These are phyloP conservation scores for Eucalyptus fibrosa DNA, from an alignment of 345 rosid species.

Conservation along the genomic window DNA sequence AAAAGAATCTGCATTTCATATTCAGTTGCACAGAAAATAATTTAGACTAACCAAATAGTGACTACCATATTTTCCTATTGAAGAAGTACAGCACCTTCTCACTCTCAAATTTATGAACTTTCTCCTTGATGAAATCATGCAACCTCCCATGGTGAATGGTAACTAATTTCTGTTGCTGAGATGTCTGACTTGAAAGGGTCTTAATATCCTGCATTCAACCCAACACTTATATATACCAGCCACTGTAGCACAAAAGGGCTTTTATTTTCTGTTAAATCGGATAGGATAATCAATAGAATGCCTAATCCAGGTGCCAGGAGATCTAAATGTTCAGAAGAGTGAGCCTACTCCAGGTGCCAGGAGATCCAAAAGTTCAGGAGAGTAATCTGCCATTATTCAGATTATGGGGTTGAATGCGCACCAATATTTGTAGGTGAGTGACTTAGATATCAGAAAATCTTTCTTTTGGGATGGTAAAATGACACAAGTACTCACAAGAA, in stretches of 20 bases:
- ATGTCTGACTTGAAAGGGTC: conserved; percentile 21
- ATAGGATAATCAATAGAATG: neutral
- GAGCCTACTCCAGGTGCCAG: neutral
- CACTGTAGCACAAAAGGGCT: neutral
- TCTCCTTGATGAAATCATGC: conserved; percentile 22
- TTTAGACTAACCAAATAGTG: neutral
- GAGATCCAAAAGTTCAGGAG: neutral
- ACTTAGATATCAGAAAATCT: neutral
- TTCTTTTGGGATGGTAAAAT: neutral
- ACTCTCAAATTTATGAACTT: conserved; percentile 32
- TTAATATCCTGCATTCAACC: conserved; percentile 49
- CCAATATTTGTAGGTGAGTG: neutral
- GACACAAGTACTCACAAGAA: conserved; percentile 38
- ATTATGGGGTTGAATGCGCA: neutral
- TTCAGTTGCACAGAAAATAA: neutral
- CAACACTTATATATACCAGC: neutral
- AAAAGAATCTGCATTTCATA: conserved; percentile 31
- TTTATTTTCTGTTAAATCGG: neutral
- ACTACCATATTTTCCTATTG: neutral
- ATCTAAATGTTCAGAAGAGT: neutral
- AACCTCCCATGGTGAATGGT: conserved; percentile 23
- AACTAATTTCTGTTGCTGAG: conserved; percentile 33
- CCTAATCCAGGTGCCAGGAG: neutral
- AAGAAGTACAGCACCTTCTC: conserved; percentile 40
- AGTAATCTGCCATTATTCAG: neutral